Evolutionary conservation across 495 filamentous ascomycete genomes (phyloP).

Genomic region (Acidomyces sp.): DNA sequence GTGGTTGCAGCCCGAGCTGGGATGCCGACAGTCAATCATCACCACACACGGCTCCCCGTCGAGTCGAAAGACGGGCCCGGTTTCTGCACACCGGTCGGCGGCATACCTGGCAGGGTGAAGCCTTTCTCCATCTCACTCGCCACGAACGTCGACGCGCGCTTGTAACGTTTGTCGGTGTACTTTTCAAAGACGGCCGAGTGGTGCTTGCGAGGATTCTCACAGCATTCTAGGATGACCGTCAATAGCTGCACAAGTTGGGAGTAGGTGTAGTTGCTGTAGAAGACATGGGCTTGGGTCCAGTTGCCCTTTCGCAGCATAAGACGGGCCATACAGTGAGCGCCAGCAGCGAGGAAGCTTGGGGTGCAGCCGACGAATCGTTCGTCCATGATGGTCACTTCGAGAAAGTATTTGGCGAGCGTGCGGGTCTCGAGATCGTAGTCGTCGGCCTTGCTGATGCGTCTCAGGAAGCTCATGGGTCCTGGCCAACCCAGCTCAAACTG

Average conservation of each 20-base stretch:
- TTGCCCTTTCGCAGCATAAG: conserved; percentile 75
- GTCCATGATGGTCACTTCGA: conserved; percentile 95
- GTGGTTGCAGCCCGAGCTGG: background rate
- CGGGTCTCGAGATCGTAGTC: conserved; percentile 94
- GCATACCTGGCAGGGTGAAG: conserved; percentile 27
- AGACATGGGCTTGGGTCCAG: conserved; percentile 75
- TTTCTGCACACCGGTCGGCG: background rate
- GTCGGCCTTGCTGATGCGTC: conserved; percentile 95
- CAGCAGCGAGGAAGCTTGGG: conserved; percentile 81
- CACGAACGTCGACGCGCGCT: conserved; percentile 67
- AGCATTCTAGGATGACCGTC: conserved; percentile 69
- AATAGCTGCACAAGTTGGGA: conserved; percentile 68
- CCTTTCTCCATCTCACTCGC: conserved; percentile 53
- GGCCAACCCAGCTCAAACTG: conserved; percentile 93
- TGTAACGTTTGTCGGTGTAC: conserved; percentile 71
- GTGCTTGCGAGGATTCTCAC: conserved; percentile 64
- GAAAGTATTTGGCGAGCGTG: conserved; percentile 94
- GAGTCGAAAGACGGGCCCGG: conserved; percentile 1
- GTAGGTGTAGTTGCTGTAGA: conserved; percentile 87
- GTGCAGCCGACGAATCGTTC: conserved; percentile 87
- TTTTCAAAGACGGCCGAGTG: conserved; percentile 83
- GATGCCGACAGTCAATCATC: background rate
- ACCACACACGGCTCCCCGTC: conserved; percentile 6
- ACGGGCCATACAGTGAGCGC: conserved; percentile 85
- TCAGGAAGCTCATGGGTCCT: conserved; percentile 94